A percentile compares a stretch with the other conserved stretches of the same genome.
phyloP scores from a whole-genome alignment of 768 basidiomycete genomes.

The Xerocomus spinulosus region DNA sequence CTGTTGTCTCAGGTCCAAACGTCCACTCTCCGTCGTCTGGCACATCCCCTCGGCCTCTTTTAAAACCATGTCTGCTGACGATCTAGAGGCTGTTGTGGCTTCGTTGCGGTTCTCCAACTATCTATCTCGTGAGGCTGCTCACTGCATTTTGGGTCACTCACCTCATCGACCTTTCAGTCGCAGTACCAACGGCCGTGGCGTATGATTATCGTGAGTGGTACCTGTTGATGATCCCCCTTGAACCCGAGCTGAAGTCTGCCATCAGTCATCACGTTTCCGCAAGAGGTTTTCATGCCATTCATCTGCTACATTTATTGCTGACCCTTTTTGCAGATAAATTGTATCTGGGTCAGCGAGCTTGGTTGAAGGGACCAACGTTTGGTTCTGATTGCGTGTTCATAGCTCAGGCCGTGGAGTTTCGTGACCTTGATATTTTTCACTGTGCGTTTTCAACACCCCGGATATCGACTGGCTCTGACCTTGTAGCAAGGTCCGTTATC shows the following conservation, averaged over 20 bases:
- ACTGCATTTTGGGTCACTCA: not conserved
- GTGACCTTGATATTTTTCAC: conserved; percentile 12
- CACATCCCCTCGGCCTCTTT: too few species aligned
- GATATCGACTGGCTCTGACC: not conserved
- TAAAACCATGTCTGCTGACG: conserved; percentile 15
- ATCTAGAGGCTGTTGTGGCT: conserved; percentile 2
- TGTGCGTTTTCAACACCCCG: conserved; percentile 5
- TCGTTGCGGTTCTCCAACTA: conserved; percentile 9
- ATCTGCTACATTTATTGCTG: not conserved
- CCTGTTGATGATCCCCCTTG: not conserved
- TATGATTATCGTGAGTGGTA: conserved; percentile 20
- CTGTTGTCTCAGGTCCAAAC: not conserved
- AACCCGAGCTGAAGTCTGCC: not conserved
- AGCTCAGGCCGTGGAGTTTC: conserved; percentile 16
- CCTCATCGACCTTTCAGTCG: conserved; percentile 11
- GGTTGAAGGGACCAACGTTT: not conserved
- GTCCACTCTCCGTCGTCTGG: not conserved
- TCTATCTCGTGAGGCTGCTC: conserved; percentile 3
- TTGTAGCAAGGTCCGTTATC: conserved; percentile 15
- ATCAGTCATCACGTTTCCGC: conserved; percentile 14
- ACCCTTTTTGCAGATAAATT: conserved; percentile 7
- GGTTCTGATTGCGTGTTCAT: not conserved
- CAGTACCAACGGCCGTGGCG: conserved; percentile 2
- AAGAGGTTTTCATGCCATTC: conserved; percentile 11
- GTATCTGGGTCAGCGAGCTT: conserved; percentile 16